Base-by-base conservation (phyloP, 225 moss, liverwort and hornwort species). In the Neckera pumila region DNA sequence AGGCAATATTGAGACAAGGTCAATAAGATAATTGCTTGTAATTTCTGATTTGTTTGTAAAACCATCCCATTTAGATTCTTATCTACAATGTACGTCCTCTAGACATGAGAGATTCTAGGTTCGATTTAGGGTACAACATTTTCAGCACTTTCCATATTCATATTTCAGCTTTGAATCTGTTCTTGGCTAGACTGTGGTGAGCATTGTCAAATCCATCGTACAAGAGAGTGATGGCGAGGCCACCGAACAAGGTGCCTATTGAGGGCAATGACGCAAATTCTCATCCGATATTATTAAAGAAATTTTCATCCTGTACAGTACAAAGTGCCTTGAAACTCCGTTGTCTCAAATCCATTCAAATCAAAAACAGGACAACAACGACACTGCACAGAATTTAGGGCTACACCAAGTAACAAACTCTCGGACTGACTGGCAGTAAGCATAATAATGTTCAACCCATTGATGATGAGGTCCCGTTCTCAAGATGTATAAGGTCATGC, bases 1-100 rank as follows among this genome's bases (percentile, higher is more conserved):
- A 70, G 1, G 18, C 1, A 0, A 18, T 11, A 11, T 47, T 31
- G 30, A 47, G 4, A 30, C 1, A 74, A 0, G 18, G 6, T 6
- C 7, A 49, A 12, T 31, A 19, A 74, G 27, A 42, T 26, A 42
- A 26, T 15, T 42, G 1, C 31, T 31, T 30, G 10, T 11, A 47
- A 47, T 49, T 49, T 49, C 7, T 33, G 18, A 45, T 43, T 42
- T 16, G 16, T n/a, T 16, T 56, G 9, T 6, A 56, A 36, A 56
- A 77, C 2, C 2, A 0, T 56, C 16, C 36, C 15, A 54, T 23
- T 77, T n/a, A 36, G 6, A 77, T 77, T 77, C n/a, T 77, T 10
- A 6, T 25, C 23, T 25, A 25, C 10, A n/a, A 34, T 21, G 3
- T 34, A 76, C 0, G 0, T 0, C n/a, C 13, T 76, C 13, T 7